Conservation (phyloP, 2,329 filamentous ascomycete genomes). For the Aspergillus phoenicis region DNA sequence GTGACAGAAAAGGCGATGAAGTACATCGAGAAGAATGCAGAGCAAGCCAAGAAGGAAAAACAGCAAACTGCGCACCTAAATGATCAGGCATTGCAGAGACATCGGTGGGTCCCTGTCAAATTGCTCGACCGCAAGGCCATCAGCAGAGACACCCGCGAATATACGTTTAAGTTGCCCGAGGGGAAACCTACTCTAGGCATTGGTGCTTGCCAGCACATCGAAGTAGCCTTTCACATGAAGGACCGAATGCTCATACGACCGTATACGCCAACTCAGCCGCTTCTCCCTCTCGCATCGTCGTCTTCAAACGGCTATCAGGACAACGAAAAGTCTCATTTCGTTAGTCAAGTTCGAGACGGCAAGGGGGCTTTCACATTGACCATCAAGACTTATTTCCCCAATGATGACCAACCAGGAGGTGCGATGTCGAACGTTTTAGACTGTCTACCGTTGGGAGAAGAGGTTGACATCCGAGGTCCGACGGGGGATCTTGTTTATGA, state of each 20-base stretch:
- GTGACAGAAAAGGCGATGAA: constrained; percentile 54
- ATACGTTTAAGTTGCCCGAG: constrained; percentile 38
- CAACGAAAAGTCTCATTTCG: not conserved
- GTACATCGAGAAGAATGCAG: constrained; percentile 50
- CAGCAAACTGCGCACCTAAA: constrained; percentile 36
- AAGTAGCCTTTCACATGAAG: constrained; percentile 56
- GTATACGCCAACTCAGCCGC: constrained; percentile 55
- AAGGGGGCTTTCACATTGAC: constrained; percentile 53
- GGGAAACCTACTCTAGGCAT: not conserved
- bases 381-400: constrained; percentile 57
- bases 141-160: constrained; percentile 48
- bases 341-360: constrained; percentile 28
- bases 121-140: constrained; percentile 50
- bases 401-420: constrained; percentile 52
- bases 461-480: constrained; percentile 56
- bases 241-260: constrained; percentile 55
- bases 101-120: constrained; percentile 17
- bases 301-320: not conserved
- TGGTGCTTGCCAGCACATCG: constrained; percentile 48
- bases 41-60: constrained; percentile 44
- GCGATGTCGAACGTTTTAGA: constrained; percentile 58
- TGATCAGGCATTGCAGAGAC: constrained; percentile 44
- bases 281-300: constrained; percentile 27
- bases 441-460: constrained; percentile 51
- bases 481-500: constrained; percentile 55